Conservation (phyloP, 1,139 yeast species). For the Sugiyamaella novakii region DNA sequence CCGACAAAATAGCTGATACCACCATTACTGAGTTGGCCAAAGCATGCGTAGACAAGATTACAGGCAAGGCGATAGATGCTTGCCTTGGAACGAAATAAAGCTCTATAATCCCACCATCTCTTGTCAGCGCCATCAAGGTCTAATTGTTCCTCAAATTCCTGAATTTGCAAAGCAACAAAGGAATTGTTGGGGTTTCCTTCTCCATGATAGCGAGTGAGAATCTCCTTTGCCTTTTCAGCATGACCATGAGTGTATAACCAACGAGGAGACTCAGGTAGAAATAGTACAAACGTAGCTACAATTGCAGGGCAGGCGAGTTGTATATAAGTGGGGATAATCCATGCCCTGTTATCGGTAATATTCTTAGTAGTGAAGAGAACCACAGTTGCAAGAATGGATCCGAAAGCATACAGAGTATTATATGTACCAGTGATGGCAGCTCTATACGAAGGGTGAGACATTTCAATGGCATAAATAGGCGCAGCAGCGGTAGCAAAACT, state of each 20-base stretch:
- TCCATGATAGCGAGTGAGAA: conserved; percentile 32
- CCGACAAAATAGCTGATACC: conserved; percentile 29
- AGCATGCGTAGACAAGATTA: conserved; percentile 24
- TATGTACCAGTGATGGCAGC: conserved; percentile 39
- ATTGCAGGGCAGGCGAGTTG: conserved; percentile 49
- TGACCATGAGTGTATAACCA: conserved; percentile 54
- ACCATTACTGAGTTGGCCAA: conserved; percentile 25
- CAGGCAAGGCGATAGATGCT: conserved; percentile 41
- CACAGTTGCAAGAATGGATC: conserved; percentile 52
- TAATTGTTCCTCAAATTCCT: conserved; percentile 28
- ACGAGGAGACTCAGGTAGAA: conserved; percentile 72
- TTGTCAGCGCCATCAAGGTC: conserved; percentile 28
- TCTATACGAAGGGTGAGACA: conserved; percentile 31
- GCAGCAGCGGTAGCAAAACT: conserved; percentile 31
- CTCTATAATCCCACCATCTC: conserved; percentile 38
- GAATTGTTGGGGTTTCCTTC: conserved; percentile 30
- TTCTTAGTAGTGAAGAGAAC: conserved; percentile 47
- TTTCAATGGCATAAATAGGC: conserved; percentile 30
- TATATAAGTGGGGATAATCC: conserved; percentile 50
- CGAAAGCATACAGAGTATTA: conserved; percentile 51
- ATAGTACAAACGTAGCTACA: conserved; percentile 55
- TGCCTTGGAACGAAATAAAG: conserved; percentile 42
- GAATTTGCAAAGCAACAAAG: conserved; percentile 27
- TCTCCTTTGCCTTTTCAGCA: conserved; percentile 50
- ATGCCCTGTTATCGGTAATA: conserved; percentile 43